Evolutionary conservation across 305 asterid genomes (phyloP), one percentile per base, ranked within the genome.

Genomic region (Fraxinus sp.): DNA sequence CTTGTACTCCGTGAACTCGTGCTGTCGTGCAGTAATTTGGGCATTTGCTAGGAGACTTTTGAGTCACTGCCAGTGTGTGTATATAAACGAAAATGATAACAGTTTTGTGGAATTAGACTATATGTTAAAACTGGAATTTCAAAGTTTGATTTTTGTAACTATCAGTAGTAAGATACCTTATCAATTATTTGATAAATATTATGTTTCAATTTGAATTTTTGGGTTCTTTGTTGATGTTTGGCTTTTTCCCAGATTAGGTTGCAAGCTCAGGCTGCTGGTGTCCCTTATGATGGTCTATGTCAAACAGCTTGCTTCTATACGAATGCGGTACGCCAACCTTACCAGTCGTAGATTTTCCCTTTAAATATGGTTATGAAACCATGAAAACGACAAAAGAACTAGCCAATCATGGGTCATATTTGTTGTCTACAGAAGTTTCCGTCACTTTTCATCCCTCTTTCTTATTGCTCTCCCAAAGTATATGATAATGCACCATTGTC

Each of bases 231-330:
- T 77, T 81, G 64, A 80, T 79, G 4, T 80, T 83, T 80, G 76
- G 80, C 57, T 74, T 85, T 75, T 85, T 79, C 82, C 13, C 92
- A 94, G 99, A 94, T 95, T 41, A 93, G 99, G 92, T 87, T 95
- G 89, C 99, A 95, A 89, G 97, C 98, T 75, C 99, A 95, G 89
- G 97, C 98, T 73, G 97, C 97, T 78, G 93, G 97, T 49, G 93
- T 89, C 30, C 90, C 95, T 74, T 88, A 89, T 78, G 83, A 85
- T 80, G 86, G 84, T 76, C 81, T 90, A 1, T 84, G 89, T 78
- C 84, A 74, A 76, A 28, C 86, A 35, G 87, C 85, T 46, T 88
- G 91, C 86, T 82, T 84, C 30, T 89, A 82, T 78, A 73, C 86
- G 85, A 87, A 80, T 78, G 20, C 85, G 86, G 97, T 94, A 87